Evolutionary conservation across 2,329 filamentous ascomycete genomes (phyloP), one percentile per base, ranked within the genome.

Genomic region (Dactylellina haptotyla): DNA sequence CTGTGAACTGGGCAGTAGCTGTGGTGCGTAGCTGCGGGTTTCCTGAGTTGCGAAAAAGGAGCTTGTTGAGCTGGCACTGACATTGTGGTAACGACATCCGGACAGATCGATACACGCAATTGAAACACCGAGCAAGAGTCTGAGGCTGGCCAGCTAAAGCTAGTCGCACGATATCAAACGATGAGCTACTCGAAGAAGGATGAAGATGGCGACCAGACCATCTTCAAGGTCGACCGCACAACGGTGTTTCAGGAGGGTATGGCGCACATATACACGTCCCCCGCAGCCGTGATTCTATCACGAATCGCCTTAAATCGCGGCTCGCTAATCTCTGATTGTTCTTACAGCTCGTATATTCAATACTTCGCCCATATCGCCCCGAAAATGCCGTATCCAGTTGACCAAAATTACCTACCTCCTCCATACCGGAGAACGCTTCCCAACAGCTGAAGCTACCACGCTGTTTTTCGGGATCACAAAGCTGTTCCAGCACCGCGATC

Each of bases 171-270:
- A 34, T 76, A 64, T 26, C 30, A 30, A 64, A 63, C 39, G 80
- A 97, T 97, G 93, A 95, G 90, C 84, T 96, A 95, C 87, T 90
- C 94, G 85, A 99, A 99, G 85, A 98, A 97, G 86, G 94, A 99
- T 83, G 95, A 98, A 87, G 95, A 99, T 85, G 92, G 90, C 81
- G 94, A 97, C 81, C 88, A 90, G 81, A 90, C 91, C 81, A 87
- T 98, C 85, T 90, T 98, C 86, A 96, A 94, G 87, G 92, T 98
- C 80, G 95, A 99, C 84, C 90, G 96, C 80, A 97, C 94, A 66
- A 93, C 94, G 79, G 95, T 99, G 77, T 98, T 98, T 83, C 95
- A 98, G 85, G 95, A 99, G 90, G 95, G 95, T 97, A 83, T 66
- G 70, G 73, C 75, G 61, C 18, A 43, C 32, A n/a, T 48, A 45